Conservation (phyloP, 2,329 filamentous ascomycete species). For the Sporothrix inflata region DNA sequence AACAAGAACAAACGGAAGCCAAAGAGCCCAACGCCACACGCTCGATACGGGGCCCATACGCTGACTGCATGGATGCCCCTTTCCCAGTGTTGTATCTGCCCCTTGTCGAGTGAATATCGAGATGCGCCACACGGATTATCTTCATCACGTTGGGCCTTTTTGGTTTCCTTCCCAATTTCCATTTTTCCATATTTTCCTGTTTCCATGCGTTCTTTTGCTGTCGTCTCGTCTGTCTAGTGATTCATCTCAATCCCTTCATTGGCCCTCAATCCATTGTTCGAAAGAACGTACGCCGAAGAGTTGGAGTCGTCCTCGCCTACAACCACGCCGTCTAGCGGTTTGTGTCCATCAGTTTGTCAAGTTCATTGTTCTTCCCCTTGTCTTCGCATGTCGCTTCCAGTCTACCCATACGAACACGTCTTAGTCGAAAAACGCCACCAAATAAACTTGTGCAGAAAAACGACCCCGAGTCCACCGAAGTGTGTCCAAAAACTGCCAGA, state of each 20-base stretch:
- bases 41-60: not conserved
- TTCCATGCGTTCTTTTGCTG: not conserved
- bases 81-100: not conserved
- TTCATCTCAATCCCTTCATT: not conserved
- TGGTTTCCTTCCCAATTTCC: not conserved
- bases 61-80: not conserved
- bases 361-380: not conserved
- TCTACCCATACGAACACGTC: not conserved
- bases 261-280: not conserved
- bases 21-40: not conserved
- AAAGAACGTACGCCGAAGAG: not conserved
- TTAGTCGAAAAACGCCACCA: conserved; percentile 5
- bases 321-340: not conserved
- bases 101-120: not conserved
- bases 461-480: not conserved
- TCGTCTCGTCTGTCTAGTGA: not conserved
- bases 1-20: not conserved
- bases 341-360: not conserved
- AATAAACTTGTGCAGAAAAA: conserved; percentile 2
- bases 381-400: not conserved
- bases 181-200: not conserved
- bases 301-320: not conserved
- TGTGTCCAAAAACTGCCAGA: not conserved
- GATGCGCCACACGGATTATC: not conserved
- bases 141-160: not conserved